Base-by-base conservation (phyloP, 352 stramenopile species). In the Phytophthora tubulina region DNA sequence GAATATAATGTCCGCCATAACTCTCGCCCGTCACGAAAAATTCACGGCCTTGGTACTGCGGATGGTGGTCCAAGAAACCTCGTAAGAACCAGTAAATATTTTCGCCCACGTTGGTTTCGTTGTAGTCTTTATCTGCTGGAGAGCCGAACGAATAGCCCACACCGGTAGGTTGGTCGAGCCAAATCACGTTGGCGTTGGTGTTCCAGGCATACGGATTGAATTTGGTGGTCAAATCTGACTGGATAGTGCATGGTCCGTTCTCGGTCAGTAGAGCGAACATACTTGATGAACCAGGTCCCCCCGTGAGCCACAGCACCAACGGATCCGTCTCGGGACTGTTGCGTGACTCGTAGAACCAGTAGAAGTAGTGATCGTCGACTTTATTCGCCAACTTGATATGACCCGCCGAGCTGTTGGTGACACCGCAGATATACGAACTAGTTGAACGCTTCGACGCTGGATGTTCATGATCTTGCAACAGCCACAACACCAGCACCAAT, bases 291-390 rank as follows among this genome's bases (percentile, higher is more conserved):
- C 82, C 82, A 10, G 82, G 82, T 2, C 64, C 64, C 31, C 81
- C 83, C 10, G 74, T 85, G n/a, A 91, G 71, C 83, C 83, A 91
- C 17, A 91, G 57, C 33, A 97, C 79, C 7, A 97, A 61, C 21
- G 91, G 91, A 41, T 89, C 83, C 14, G 65, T 84, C n/a, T 68
- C 70, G 10, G 83, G 69, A 42, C 76, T 78, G 14, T 71, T 46
- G 45, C 83, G 69, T 30, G 75, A 81, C 63, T 91, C 80, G 21
- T 80, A 79, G 58, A 85, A 85, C 73, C 82, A 90, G 65, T 89
- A 90, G 65, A 90, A 88, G 33, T 85, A 78, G 54, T 86, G 69
- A 36, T 88, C 82, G 51, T 87, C 77, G 35, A 65, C 67, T 33
- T 72, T 80, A 33, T 84, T 78, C n/a, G 61, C 61, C 44, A 90